Conservation (phyloP, 257 asterid species). For the Petrea volubilis region DNA sequence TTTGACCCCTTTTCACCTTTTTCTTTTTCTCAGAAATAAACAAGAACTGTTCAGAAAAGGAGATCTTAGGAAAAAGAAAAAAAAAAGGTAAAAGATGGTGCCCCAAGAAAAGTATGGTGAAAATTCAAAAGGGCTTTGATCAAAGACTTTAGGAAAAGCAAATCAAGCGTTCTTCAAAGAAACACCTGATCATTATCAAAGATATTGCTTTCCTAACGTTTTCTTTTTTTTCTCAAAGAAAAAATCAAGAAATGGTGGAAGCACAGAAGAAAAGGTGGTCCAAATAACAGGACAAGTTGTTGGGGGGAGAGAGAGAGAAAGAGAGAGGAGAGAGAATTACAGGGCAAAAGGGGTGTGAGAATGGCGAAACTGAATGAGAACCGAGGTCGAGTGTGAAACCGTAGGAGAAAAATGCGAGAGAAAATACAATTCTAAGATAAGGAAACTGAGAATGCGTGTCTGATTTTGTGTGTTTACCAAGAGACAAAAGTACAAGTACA, state of each 20-base stretch:
- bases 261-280: background rate
- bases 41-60: background rate
- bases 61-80: background rate
- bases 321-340: background rate
- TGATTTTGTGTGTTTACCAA: too few relatives aligned
- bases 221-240: background rate
- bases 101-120: background rate
- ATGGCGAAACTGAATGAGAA: background rate
- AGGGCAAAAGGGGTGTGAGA: background rate
- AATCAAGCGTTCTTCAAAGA: background rate
- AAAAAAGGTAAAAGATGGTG: background rate
- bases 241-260: background rate
- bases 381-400: background rate
- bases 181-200: background rate
- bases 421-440: background rate
- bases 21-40: too few relatives aligned
- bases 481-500: background rate
- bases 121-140: background rate
- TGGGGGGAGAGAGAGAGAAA: background rate
- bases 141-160: background rate
- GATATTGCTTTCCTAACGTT: background rate
- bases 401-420: background rate
- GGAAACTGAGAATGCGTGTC: background rate
- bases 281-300: background rate
- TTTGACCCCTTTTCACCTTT: background rate